These are phyloP conservation scores for Ilyonectria mors-panacis DNA, from an alignment of 2,329 filamentous ascomycete genomes.

Conservation along the genomic window DNA sequence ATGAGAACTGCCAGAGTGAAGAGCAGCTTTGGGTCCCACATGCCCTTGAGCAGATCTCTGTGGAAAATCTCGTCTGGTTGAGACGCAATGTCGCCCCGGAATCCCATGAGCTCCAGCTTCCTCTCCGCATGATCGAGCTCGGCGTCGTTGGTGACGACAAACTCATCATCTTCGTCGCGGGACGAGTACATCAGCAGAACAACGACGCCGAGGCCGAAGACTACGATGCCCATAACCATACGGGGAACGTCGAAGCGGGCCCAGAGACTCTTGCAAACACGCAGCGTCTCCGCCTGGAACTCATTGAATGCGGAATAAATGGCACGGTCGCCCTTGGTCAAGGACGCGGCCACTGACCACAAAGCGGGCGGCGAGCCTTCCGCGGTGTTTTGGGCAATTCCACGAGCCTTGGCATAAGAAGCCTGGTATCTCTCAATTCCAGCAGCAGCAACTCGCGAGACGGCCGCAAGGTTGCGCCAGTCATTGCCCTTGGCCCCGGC, in stretches of 20 bases:
- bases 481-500: slow-evolving; percentile 77
- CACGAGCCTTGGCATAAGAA: slow-evolving; percentile 82
- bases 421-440: slow-evolving; percentile 92
- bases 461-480: slow-evolving; percentile 83
- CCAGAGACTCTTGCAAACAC: slow-evolving; percentile 88
- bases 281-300: slow-evolving; percentile 85
- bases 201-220: slow-evolving; percentile 78
- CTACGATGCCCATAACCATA: slow-evolving; percentile 84
- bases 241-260: slow-evolving; percentile 89
- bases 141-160: slow-evolving; percentile 67
- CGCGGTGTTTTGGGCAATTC: slow-evolving; percentile 73
- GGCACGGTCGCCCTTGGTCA: slow-evolving; percentile 57
- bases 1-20: slow-evolving; percentile 49
- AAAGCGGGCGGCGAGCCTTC: slow-evolving; percentile 57
- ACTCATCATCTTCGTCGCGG: slow-evolving; percentile 68
- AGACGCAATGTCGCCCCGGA: slow-evolving; percentile 57
- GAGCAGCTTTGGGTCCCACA: slow-evolving; percentile 55
- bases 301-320: slow-evolving; percentile 73
- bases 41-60: slow-evolving; percentile 52
- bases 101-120: slow-evolving; percentile 65
- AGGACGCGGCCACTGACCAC: slow-evolving; percentile 63
- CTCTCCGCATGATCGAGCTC: slow-evolving; percentile 74
- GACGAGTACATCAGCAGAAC: slow-evolving; percentile 82
- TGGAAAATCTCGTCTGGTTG: slow-evolving; percentile 57
- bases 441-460: slow-evolving; percentile 83